phyloP scores from a whole-genome alignment of 2,329 filamentous ascomycete species.

The Epichloe sibirici region DNA sequence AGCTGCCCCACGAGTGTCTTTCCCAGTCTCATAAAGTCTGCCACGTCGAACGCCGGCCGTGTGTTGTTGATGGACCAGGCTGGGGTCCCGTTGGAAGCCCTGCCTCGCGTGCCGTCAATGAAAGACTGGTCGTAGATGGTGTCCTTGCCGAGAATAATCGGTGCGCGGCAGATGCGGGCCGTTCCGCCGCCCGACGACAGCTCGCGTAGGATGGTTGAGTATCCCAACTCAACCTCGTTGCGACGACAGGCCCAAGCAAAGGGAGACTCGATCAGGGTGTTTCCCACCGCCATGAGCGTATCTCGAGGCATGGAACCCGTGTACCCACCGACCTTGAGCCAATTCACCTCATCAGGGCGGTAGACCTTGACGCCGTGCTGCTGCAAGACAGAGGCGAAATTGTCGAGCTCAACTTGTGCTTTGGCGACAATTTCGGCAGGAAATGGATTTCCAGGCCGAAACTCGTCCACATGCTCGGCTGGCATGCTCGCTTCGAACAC shows the following conservation, averaged over 20 bases:
- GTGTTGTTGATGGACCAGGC: constrained; percentile 21
- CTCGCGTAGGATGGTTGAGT: constrained; percentile 3
- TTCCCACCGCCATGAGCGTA: constrained; percentile 19
- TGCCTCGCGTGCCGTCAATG: not conserved
- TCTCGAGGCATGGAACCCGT: constrained; percentile 23
- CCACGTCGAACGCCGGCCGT: constrained; percentile 21
- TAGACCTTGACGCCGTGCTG: constrained; percentile 14
- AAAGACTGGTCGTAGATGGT: constrained; percentile 11
- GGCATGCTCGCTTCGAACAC: constrained; percentile 14
- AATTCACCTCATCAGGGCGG: constrained; percentile 12
- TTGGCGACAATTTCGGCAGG: constrained; percentile 11
- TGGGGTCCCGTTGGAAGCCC: not conserved
- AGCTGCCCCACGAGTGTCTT: constrained; percentile 18
- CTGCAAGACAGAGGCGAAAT: constrained; percentile 13
- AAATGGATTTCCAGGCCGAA: constrained; percentile 13
- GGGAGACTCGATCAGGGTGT: constrained; percentile 18
- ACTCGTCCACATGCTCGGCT: constrained; percentile 3
- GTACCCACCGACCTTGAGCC: constrained; percentile 17
- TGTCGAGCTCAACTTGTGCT: constrained; percentile 14
- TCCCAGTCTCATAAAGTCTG: constrained; percentile 23
- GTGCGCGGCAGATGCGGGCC: constrained; percentile 7
- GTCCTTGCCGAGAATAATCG: constrained; percentile 8
- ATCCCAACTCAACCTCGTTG: constrained; percentile 13
- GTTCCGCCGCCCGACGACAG: not conserved
- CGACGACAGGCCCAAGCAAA: constrained; percentile 18